Conservation (phyloP, 495 filamentous ascomycete genomes). For the Aspergillus heteromorphus region DNA sequence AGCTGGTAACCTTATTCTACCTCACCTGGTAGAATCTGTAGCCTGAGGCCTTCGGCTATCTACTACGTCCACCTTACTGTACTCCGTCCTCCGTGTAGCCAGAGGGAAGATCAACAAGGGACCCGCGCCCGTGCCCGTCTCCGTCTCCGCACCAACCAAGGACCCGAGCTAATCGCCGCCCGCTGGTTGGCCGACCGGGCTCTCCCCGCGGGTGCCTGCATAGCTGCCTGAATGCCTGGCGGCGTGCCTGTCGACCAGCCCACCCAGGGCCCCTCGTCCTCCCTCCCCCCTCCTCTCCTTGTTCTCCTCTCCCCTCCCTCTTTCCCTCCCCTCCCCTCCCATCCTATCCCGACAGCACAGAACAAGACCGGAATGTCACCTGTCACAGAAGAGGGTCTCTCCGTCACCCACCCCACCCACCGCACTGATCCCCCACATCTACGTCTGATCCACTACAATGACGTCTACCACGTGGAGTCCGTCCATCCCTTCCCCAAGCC, state of each 20-base stretch:
- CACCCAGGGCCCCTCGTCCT: not conserved
- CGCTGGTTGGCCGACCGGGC: not conserved
- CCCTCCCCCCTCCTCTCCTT: not conserved
- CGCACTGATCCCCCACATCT: conserved; percentile 58
- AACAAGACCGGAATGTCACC: conserved; percentile 27
- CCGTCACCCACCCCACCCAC: conserved; percentile 50
- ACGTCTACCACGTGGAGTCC: conserved; percentile 83
- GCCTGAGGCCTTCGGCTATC: no score
- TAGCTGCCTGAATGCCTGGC: not conserved
- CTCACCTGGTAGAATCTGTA: no score
- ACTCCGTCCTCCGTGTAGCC: no score
- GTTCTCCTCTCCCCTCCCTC: conserved; percentile 6
- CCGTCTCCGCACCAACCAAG: no score
- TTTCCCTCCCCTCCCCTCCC: conserved; percentile 1
- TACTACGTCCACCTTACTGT: no score
- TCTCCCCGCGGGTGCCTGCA: not conserved
- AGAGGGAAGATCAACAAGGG: no score
- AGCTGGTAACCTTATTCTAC: no score
- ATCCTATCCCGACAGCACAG: no score
- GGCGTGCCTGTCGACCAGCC: not conserved
- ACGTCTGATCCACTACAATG: conserved; percentile 83
- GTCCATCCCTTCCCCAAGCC: conserved; percentile 7
- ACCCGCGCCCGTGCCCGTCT: no score
- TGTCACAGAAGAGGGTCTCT: conserved; percentile 30
- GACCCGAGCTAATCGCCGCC: not conserved